phyloP scores from a whole-genome alignment of 1,284 basidiomycete species.

The Fistulina hepatica region DNA sequence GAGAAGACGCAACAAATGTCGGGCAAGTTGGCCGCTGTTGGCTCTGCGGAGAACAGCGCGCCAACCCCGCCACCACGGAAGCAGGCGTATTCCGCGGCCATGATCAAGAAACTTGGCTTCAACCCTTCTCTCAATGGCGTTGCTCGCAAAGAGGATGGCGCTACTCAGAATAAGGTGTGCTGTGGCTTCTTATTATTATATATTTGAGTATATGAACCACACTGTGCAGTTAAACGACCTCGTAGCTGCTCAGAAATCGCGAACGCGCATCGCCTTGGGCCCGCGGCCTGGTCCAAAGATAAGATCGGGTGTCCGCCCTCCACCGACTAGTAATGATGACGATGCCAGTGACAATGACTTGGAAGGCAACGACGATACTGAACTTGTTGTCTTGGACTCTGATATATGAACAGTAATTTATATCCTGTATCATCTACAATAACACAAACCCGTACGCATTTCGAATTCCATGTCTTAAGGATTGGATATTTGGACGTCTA shows the following conservation, averaged over 20 bases:
- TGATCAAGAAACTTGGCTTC: slow-evolving; percentile 63
- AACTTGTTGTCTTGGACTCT: too few species aligned
- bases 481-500: too few species aligned
- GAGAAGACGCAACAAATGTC: slow-evolving; percentile 19
- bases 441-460: too few species aligned
- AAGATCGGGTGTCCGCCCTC: slow-evolving; percentile 43
- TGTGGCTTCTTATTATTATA: background rate
- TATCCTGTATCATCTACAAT: too few species aligned
- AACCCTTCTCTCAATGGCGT: slow-evolving; percentile 54
- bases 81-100: slow-evolving; percentile 45
- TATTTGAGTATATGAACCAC: slow-evolving; percentile 5
- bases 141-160: slow-evolving; percentile 27
- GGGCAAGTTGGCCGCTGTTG: slow-evolving; percentile 20
- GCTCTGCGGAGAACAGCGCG: slow-evolving; percentile 18
- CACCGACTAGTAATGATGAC: too few species aligned
- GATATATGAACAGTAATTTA: too few species aligned
- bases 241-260: slow-evolving; percentile 34
- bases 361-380: too few species aligned
- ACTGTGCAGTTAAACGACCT: slow-evolving; percentile 50
- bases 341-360: too few species aligned
- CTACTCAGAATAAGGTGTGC: slow-evolving; percentile 46
- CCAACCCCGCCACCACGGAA: slow-evolving; percentile 13
- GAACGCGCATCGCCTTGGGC: slow-evolving; percentile 40
- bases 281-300: slow-evolving; percentile 44
- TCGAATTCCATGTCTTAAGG: too few species aligned